Conservation (phyloP, 176 grass and related monocot species). For the Paspalum vaginatum region DNA sequence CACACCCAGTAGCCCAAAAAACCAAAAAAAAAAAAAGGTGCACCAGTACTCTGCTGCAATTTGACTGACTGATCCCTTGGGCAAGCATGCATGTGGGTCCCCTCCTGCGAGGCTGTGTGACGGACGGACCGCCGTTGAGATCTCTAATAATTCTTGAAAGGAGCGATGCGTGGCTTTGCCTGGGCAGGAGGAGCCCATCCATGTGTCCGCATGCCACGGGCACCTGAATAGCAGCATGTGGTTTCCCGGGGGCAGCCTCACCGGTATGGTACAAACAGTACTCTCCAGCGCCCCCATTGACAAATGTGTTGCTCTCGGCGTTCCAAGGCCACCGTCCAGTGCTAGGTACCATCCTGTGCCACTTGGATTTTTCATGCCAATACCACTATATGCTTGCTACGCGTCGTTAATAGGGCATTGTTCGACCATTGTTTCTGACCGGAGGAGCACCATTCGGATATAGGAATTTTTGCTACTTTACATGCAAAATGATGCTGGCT, state of each 20-base stretch:
- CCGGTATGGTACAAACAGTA: constrained; percentile 11
- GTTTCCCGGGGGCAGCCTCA: constrained; percentile 29
- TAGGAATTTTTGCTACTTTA: neutral
- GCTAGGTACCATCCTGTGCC: neutral
- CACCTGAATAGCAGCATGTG: constrained; percentile 45
- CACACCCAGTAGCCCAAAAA: neutral
- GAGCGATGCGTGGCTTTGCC: constrained; percentile 52
- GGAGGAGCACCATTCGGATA: neutral
- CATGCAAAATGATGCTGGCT: too few species aligned
- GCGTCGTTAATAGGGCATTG: neutral
- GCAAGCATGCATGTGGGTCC: constrained; percentile 1
- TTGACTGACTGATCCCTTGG: constrained; percentile 33
- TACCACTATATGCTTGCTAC: neutral
- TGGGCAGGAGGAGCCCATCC: constrained; percentile 54
- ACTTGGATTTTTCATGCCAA: constrained; percentile 36
- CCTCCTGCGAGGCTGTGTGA: neutral
- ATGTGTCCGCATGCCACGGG: constrained; percentile 46
- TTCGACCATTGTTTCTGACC: neutral
- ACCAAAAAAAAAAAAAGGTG: neutral
- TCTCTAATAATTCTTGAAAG: constrained; percentile 50
- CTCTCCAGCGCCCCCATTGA: constrained; percentile 18
- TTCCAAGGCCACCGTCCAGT: constrained; percentile 8
- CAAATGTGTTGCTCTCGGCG: constrained; percentile 37
- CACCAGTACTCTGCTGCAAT: neutral
- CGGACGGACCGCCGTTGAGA: constrained; percentile 18